Percentiles rank a stretch among this genome's conserved stretches.
Evolutionary conservation across 371 early-diverging fungal genomes (phyloP).

Genomic region (Mucor sp.): DNA sequence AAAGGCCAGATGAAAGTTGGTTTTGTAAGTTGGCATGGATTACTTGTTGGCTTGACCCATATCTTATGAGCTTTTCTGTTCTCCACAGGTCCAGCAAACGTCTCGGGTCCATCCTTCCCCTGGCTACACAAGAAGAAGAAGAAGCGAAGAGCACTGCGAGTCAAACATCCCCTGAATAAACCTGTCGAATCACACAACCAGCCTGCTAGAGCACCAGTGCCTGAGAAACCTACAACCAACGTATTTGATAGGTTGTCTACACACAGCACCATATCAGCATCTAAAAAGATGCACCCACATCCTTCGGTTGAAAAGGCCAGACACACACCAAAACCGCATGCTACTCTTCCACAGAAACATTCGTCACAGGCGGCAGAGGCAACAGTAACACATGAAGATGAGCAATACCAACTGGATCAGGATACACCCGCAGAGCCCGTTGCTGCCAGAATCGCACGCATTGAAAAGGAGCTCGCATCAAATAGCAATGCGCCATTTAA

Average conservation of each 20-base stretch:
- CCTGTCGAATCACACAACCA: neutral
- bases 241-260: constrained; percentile 9
- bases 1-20: constrained; percentile 18
- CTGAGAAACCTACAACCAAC: neutral
- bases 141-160: neutral
- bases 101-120: constrained; percentile 7
- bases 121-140: neutral
- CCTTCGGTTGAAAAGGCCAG: neutral
- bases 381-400: neutral
- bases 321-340: neutral
- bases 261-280: constrained; percentile 9
- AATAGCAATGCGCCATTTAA: neutral
- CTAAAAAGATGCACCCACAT: neutral
- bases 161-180: neutral
- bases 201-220: neutral
- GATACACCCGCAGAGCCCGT: neutral
- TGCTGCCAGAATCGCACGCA: neutral
- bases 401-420: neutral
- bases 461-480: neutral
- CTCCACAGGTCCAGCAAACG: neutral
- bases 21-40: constrained; percentile 13
- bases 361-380: neutral
- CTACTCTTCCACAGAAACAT: neutral
- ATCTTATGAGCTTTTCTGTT: neutral
- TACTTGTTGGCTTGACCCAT: neutral